Conservation (phyloP, 768 basidiomycete species). For the Lactarius deliciosus region DNA sequence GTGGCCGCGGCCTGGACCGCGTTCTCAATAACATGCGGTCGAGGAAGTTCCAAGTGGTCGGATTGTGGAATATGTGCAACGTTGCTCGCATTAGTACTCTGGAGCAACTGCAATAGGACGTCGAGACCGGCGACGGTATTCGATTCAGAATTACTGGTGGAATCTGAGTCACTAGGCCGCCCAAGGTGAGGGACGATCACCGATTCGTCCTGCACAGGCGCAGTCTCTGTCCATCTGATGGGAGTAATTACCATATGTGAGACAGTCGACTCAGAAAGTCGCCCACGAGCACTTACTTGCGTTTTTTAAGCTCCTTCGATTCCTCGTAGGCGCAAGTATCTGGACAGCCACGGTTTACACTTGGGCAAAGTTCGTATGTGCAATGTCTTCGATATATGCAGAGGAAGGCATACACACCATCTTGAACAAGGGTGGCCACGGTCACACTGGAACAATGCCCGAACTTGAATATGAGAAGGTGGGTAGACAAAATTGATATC, state of each 20-base stretch:
- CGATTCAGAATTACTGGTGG: slow-evolving; percentile 19
- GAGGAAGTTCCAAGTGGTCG: slow-evolving; percentile 10
- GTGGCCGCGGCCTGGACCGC: slow-evolving; percentile 28
- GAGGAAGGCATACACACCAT: slow-evolving; percentile 25
- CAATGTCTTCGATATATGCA: background rate
- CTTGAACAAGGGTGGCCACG: slow-evolving; percentile 32
- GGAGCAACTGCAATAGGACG: slow-evolving; percentile 30
- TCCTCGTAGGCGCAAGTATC: slow-evolving; percentile 30
- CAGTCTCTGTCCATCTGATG: slow-evolving; percentile 15
- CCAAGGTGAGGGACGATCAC: slow-evolving; percentile 17
- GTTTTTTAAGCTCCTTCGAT: slow-evolving; percentile 18
- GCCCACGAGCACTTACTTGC: slow-evolving; percentile 21
- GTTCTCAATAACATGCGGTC: slow-evolving; percentile 16
- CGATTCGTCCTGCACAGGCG: background rate
- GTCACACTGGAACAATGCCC: slow-evolving; percentile 27
- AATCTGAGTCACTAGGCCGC: slow-evolving; percentile 7
- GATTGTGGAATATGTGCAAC: background rate
- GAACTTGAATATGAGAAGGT: background rate
- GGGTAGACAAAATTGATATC: background rate
- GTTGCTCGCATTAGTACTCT: slow-evolving; percentile 11
- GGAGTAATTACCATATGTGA: background rate
- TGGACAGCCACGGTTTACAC: slow-evolving; percentile 28
- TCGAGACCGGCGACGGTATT: slow-evolving; percentile 27
- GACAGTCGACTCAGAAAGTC: background rate
- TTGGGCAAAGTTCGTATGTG: background rate